Conservation (phyloP, 2,329 filamentous ascomycete genomes). For the Colletotrichum sojae region DNA sequence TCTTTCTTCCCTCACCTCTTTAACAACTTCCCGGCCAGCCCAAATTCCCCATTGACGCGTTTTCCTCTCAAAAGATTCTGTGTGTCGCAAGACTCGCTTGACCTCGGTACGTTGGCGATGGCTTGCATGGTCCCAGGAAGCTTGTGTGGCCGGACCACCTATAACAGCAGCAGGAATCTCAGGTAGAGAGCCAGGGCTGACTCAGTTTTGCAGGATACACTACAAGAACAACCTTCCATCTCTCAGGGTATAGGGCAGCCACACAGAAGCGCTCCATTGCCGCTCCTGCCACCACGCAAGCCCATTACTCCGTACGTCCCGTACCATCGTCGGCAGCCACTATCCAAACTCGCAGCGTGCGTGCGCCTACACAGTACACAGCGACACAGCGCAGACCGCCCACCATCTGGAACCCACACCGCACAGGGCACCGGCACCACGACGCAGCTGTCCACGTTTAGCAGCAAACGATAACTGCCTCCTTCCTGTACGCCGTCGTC, state of each 20-base stretch:
- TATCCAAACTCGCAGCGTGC: too few relatives aligned
- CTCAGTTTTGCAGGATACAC: slow-evolving; percentile 5
- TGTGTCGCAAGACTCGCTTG: neutral
- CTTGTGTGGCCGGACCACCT: slow-evolving; percentile 20
- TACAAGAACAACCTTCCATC: neutral
- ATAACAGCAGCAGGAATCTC: neutral
- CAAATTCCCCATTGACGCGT: neutral
- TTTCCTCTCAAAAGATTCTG: neutral
- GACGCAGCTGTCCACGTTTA: slow-evolving; percentile 7
- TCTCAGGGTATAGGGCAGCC: too few relatives aligned
- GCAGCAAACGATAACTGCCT: neutral
- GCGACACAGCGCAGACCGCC: neutral
- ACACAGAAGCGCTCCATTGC: too few relatives aligned
- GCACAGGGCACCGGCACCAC: slow-evolving; percentile 22
- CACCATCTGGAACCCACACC: neutral
- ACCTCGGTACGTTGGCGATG: slow-evolving; percentile 15
- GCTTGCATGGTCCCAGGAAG: slow-evolving; percentile 5
- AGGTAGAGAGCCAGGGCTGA: slow-evolving; percentile 14
- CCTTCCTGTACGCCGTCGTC: neutral
- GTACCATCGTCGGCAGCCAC: too few relatives aligned
- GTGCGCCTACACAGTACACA: too few relatives aligned
- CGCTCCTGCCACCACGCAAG: too few relatives aligned
- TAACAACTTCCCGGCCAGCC: neutral
- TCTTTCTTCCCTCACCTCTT: neutral
- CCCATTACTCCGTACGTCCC: too few relatives aligned